A percentile compares a stretch with the other conserved stretches of the same genome.
These are phyloP conservation scores for Phytophthora tentaculata DNA, from an alignment of 352 stramenopile genomes.

Conservation along the genomic window DNA sequence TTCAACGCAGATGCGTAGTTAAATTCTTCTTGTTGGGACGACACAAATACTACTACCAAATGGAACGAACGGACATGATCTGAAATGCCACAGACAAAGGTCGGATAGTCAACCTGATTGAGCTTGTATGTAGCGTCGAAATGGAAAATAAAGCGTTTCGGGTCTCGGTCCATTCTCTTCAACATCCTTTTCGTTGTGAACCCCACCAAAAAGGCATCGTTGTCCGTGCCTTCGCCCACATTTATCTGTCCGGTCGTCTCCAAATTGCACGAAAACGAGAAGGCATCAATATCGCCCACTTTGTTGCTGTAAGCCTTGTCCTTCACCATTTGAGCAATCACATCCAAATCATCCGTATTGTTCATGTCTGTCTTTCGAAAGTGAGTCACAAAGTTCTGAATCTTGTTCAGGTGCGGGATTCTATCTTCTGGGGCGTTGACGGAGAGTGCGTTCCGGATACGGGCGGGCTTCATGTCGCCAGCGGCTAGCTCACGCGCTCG, in stretches of 20 bases:
- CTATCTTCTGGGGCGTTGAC: not conserved
- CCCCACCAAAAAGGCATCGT: too few relatives aligned
- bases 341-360: too few relatives aligned
- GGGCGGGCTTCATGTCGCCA: not conserved
- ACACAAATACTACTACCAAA: not conserved
- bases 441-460: too few relatives aligned
- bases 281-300: too few relatives aligned
- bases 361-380: not conserved
- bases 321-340: too few relatives aligned
- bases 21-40: not conserved
- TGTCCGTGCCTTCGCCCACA: too few relatives aligned
- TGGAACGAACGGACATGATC: not conserved
- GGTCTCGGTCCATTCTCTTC: not conserved
- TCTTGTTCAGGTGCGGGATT: not conserved
- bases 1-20: not conserved
- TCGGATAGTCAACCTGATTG: not conserved
- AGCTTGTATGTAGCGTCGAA: not conserved
- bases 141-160: not conserved
- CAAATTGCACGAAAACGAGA: too few relatives aligned
- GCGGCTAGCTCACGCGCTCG: not conserved
- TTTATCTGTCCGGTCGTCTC: too few relatives aligned
- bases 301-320: too few relatives aligned
- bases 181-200: too few relatives aligned
- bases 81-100: not conserved
- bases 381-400: not conserved